Conservation (phyloP, 345 rosid genomes). For the Cardiospermum halicacabum region DNA sequence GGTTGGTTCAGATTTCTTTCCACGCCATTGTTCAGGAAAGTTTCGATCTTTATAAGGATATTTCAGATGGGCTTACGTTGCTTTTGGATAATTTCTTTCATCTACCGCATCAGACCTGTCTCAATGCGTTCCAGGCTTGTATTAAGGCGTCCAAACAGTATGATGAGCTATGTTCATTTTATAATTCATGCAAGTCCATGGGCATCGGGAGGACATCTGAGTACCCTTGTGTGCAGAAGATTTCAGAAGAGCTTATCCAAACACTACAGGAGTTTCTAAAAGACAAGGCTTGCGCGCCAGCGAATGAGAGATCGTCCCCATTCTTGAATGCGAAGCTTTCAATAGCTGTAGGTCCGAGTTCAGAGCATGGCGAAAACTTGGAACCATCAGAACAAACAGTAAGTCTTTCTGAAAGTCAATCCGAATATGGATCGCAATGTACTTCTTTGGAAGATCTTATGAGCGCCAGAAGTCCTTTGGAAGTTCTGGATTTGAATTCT, state of each 20-base stretch:
- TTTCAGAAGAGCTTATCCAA: slow-evolving; percentile 67
- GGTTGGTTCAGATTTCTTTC: slow-evolving; percentile 43
- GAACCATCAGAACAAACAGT: slow-evolving; percentile 27
- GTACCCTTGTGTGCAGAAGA: slow-evolving; percentile 69
- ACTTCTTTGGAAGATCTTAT: slow-evolving; percentile 55
- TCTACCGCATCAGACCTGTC: slow-evolving; percentile 55
- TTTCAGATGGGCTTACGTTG: slow-evolving; percentile 55
- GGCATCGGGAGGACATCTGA: slow-evolving; percentile 72
- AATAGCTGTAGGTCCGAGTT: background rate
- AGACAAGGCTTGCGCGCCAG: slow-evolving; percentile 62
- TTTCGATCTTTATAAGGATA: slow-evolving; percentile 72
- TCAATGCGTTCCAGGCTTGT: slow-evolving; percentile 54
- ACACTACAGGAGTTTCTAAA: slow-evolving; percentile 76
- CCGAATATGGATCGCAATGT: slow-evolving; percentile 37
- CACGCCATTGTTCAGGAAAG: slow-evolving; percentile 62
- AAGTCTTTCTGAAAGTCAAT: slow-evolving; percentile 26
- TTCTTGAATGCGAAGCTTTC: slow-evolving; percentile 26
- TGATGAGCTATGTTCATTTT: slow-evolving; percentile 57
- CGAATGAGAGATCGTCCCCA: slow-evolving; percentile 17
- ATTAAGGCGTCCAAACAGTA: slow-evolving; percentile 65
- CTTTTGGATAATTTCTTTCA: slow-evolving; percentile 71
- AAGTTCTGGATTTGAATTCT: slow-evolving; percentile 7
- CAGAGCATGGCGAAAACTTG: slow-evolving; percentile 21
- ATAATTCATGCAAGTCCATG: slow-evolving; percentile 40
- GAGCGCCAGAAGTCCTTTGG: slow-evolving; percentile 32